Base-by-base conservation (phyloP, 306 rosid genomes). In the Fragaria nilgerrensis region DNA sequence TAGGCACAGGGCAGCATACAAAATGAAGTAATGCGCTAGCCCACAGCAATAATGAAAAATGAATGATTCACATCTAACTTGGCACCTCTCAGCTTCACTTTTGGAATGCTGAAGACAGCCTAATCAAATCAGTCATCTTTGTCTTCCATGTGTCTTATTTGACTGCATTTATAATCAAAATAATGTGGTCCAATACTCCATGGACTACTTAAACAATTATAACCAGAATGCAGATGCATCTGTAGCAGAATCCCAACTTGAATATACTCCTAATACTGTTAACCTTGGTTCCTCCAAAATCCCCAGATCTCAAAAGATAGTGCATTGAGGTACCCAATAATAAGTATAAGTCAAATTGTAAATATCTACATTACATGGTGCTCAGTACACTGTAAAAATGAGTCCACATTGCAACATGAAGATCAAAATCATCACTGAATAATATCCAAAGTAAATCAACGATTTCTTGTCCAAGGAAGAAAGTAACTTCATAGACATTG, bases 71-170 rank as follows among this genome's bases (percentile, higher is more conserved):
- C 36, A 75, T 68, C 64, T 47, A 22, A 43, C 45, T 43, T 43
- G 12, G 45, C 2, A 8, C 45, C 77, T 78, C 37, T 77, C 44
- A 49, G 17, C 74, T 25, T 70, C 71, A 47, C 68, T 49, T 34
- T 50, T 16, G 5, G 74, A 65, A 64, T 23, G 11, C 19, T 5
- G 62, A 63, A 75, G 74, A 77, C 68, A 37, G 70, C 75, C 25
- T 5, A 27, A 71, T 78, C 50, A 70, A 34, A 70, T 62, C 66
- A 66, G 68, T 58, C 32, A 37, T 75, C 73, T 43, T 37, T 79
- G 83, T 75, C 83, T 82, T 75, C 85, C 86, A 67, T 78, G 86
- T 82, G 77, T 79, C 78, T 72, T 75, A 80, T 78, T 65, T 23
- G 41, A 61, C 47, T 41, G 29, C 20, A 71, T 39, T 37, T 47